Evolutionary conservation across 495 filamentous ascomycete genomes (phyloP), one percentile per base, ranked within the genome.

Genomic region (Hypoxylon crocopeplum): DNA sequence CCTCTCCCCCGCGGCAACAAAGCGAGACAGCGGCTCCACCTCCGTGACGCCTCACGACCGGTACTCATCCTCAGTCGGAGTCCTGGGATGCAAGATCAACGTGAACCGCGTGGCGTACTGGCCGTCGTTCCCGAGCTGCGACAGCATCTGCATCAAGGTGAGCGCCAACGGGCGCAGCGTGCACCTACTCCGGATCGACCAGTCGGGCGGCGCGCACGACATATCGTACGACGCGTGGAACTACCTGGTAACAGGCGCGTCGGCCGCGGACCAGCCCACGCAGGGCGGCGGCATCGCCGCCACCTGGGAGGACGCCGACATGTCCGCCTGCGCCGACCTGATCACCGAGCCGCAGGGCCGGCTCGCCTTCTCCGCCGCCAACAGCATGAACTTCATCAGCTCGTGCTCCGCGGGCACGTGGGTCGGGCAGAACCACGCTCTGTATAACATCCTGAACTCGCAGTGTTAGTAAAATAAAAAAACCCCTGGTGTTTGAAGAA

Each of bases 71-170:
- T 69, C 67, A 3, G 41, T 64, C 22, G 69, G 69, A 8, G 69
- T 72, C 1, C 59, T 69, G 0, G 69, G 69, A n/a, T 72, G 69
- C 67, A 67, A 68, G 63, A 68, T 69, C 67, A 45, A 72, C 64
- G 54, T 54, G 38, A 65, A 69, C 64, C 67, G 67, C n/a, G 63
- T 64, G 13, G 69, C 69, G n/a, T 72, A 72, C 67, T 72, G 69
- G 69, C 69, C 67, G 6, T 53, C 50, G 13, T 7, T 21, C 19
- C 51, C 62, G 21, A 36, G 51, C 67, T 72, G 69, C 61, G 21
- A 72, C 61, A 58, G 60, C 51, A 49, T 72, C 25, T 72, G 69
- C 59, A 58, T 69, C 47, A 66, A 67, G 47, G 55, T 69, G 22
- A 66, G 48, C 62, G 47, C 60, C 53, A 56, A 60, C 45, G 60